Evolutionary conservation across 768 basidiomycete genomes (phyloP).

Genomic region (Psilocybe cubensis): DNA sequence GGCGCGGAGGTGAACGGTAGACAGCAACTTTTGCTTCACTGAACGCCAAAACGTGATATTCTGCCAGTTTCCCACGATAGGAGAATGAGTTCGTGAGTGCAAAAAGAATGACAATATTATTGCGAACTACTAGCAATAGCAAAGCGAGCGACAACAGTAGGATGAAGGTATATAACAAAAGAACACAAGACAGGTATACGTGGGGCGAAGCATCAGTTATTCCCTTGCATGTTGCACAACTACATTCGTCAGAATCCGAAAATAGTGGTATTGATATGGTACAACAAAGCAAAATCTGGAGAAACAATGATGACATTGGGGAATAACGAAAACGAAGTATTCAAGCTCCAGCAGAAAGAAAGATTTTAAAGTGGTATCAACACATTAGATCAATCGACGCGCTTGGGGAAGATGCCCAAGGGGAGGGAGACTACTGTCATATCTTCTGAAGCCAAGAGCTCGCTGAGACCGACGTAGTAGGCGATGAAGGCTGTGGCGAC

Average conservation of each 20-base stretch:
- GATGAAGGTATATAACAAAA: neutral
- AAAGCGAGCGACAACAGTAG: neutral
- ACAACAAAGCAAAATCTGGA: constrained; percentile 4
- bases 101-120: neutral
- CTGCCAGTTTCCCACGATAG: too few species aligned
- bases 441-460: constrained; percentile 46
- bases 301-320: neutral
- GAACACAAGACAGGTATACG: neutral
- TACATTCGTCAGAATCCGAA: neutral
- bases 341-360: neutral
- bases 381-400: constrained; percentile 15
- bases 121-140: neutral
- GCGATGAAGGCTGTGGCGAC: constrained; percentile 50
- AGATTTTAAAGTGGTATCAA: neutral
- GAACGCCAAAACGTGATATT: too few species aligned
- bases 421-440: constrained; percentile 42
- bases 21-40: too few species aligned
- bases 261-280: constrained; percentile 3
- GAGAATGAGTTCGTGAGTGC: too few species aligned
- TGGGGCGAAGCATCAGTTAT: too few species aligned
- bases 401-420: constrained; percentile 42
- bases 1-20: too few species aligned
- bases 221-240: neutral
- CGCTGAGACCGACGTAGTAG: constrained; percentile 49
- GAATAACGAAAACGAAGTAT: neutral